Percentiles rank a stretch among this genome's conserved stretches.
These are phyloP conservation scores for Solanum appendiculatum DNA, from an alignment of 257 asterid species.

Conservation along the genomic window DNA sequence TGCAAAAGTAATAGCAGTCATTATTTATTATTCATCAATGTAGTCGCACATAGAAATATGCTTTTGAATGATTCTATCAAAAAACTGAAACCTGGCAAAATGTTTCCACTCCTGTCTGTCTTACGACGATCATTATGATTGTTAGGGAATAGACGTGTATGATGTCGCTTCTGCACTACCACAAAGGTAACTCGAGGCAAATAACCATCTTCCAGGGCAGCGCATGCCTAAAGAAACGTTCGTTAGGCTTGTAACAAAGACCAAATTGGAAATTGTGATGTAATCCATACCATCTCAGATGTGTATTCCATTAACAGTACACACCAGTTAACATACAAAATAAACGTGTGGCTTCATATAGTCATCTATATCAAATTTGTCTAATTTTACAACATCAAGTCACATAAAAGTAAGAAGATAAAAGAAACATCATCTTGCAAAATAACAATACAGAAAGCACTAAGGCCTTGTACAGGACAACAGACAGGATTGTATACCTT, in stretches of 20 bases:
- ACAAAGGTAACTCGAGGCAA: constrained; percentile 58
- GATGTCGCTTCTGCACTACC: constrained; percentile 94
- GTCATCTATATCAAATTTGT: background rate
- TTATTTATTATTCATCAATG: background rate
- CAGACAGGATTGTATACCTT: constrained; percentile 23
- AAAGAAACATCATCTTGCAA: background rate
- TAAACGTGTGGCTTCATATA: background rate
- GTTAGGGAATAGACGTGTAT: constrained; percentile 69
- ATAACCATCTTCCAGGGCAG: constrained; percentile 34
- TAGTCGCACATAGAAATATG: background rate
- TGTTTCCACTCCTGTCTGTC: constrained; percentile 84
- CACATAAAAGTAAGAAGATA: background rate
- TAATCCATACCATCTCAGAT: background rate
- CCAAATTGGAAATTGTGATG: background rate
- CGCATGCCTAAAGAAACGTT: constrained; percentile 51
- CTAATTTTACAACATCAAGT: background rate
- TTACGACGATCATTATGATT: constrained; percentile 23
- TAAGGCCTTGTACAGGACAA: background rate
- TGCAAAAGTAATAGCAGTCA: background rate
- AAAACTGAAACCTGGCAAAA: constrained; percentile 52
- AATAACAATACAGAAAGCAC: background rate
- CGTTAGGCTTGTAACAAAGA: background rate
- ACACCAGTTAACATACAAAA: background rate
- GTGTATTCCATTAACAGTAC: background rate
- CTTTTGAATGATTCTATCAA: background rate